phyloP scores from a whole-genome alignment of 495 filamentous ascomycete genomes.

The Hypoxylon lienhwacheense region DNA sequence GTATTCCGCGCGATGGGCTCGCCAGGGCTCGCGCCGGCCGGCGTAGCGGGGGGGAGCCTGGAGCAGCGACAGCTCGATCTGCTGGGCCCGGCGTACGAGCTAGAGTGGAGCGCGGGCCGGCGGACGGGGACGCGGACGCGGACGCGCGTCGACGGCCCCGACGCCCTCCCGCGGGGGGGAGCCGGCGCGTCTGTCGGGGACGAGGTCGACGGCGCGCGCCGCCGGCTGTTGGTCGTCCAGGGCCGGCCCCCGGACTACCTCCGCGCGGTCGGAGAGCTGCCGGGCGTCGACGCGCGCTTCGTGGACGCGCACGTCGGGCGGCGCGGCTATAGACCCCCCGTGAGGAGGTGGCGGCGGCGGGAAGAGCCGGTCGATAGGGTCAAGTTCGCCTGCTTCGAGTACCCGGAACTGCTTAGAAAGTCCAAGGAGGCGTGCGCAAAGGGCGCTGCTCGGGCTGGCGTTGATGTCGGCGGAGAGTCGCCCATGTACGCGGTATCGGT shows the following conservation, averaged over 20 bases:
- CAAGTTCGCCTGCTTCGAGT: constrained; percentile 38
- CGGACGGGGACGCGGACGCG: background rate
- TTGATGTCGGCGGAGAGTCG: constrained; percentile 15
- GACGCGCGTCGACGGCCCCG: constrained; percentile 8
- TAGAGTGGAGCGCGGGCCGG: constrained; percentile 18
- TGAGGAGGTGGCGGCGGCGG: background rate
- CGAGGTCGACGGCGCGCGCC: background rate
- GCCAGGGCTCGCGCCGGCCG: too few species aligned
- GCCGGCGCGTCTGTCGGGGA: background rate
- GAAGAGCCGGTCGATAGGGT: background rate
- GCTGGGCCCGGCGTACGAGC: constrained; percentile 17
- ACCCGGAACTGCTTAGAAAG: constrained; percentile 37
- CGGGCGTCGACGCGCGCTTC: constrained; percentile 38
- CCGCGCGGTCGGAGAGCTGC: constrained; percentile 10
- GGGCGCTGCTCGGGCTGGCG: background rate
- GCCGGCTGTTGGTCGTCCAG: constrained; percentile 37
- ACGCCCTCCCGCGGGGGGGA: constrained; percentile 18
- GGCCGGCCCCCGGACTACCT: constrained; percentile 32
- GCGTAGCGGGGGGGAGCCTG: too few species aligned
- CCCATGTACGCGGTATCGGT: constrained; percentile 12
- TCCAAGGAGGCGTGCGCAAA: background rate
- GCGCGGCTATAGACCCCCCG: constrained; percentile 31
- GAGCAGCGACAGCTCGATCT: constrained; percentile 4
- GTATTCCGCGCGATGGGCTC: too few species aligned
- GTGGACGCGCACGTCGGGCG: constrained; percentile 38